Evolutionary conservation across 2,329 filamentous ascomycete genomes (phyloP).

Genomic region (Fusarium nanum): DNA sequence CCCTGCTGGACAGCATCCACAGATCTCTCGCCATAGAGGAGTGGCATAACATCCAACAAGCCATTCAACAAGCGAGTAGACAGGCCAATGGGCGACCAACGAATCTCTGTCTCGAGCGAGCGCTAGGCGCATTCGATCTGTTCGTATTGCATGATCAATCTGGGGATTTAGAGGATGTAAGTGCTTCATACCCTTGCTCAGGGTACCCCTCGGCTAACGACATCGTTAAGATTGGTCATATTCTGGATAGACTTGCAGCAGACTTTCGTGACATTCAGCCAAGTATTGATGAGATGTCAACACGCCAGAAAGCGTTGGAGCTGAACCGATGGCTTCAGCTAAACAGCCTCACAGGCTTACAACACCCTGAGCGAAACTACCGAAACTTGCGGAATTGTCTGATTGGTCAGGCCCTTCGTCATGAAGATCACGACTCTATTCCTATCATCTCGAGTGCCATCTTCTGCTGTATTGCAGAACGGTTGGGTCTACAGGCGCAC

Average conservation of each 20-base stretch:
- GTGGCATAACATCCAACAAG: slow-evolving; percentile 67
- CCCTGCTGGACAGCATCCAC: slow-evolving; percentile 82
- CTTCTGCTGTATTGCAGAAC: slow-evolving; percentile 81
- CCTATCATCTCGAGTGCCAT: slow-evolving; percentile 90
- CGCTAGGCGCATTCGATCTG: slow-evolving; percentile 86
- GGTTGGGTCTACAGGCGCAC: slow-evolving; percentile 79
- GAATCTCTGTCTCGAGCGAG: slow-evolving; percentile 70
- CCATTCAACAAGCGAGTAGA: slow-evolving; percentile 40
- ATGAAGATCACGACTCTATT: slow-evolving; percentile 79
- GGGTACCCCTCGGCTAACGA: slow-evolving; percentile 17
- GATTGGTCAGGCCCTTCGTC: slow-evolving; percentile 82
- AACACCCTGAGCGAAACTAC: slow-evolving; percentile 74
- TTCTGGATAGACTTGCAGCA: slow-evolving; percentile 72
- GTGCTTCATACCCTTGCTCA: slow-evolving; percentile 38
- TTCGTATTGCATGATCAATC: slow-evolving; percentile 81
- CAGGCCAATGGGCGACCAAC: slow-evolving; percentile 51
- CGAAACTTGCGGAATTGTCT: slow-evolving; percentile 88
- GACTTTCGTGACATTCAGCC: slow-evolving; percentile 66
- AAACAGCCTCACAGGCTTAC: slow-evolving; percentile 76
- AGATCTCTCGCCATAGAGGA: slow-evolving; percentile 80
- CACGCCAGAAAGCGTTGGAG: slow-evolving; percentile 73
- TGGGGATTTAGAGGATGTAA: slow-evolving; percentile 79
- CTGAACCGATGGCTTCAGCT: slow-evolving; percentile 77
- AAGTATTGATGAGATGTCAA: slow-evolving; percentile 66
- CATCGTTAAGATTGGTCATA: slow-evolving; percentile 64